Evolutionary conservation across 2,329 filamentous ascomycete genomes (phyloP), one percentile per base, ranked within the genome.

Genomic region (Fusarium denticulatum): DNA sequence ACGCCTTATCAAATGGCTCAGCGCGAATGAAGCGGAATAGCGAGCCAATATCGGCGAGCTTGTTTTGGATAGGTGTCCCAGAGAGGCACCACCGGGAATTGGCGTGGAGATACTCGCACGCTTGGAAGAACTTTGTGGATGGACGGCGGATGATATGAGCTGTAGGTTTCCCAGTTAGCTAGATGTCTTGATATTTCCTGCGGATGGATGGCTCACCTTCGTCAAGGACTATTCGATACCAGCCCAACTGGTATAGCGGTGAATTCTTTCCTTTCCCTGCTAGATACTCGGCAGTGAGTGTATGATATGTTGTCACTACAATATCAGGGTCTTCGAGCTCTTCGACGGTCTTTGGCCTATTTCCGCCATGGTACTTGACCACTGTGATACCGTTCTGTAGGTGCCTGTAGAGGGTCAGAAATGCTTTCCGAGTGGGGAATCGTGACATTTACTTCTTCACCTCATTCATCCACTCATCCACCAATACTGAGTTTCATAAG

Each of bases 11-110:
- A n/a, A 71, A 43, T 24, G 63, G 36, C 18, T 60, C 28, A 5
- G 50, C 36, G 2, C 59, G 58, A 0, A 78, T 65, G 16, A 78
- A 78, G 2, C 43, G 47, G 24, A 69, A 62, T 0, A 78, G 53
- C 0, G 76, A 73, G 8, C 64, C 69, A 3, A 90, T 81, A 24
- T 90, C 88, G 6, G 85, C 83, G 0, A 89, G 79, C 4, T 80
- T 81, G 70, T 89, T 89, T 66, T 89, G 88, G 13, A 89, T 85
- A 0, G 88, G 88, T 0, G 87, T 89, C 0, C 86, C 87, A 0
- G 86, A 86, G 1, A 89, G 76, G 62, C 86, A 88, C 87, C 88
- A 89, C 9, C 88, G 81, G 1, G 81, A 83, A 4, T 81, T 79
- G 0, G 87, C 83, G 4, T 75, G 66, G 1, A 90, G 79, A 1